These are phyloP conservation scores for Arabidopsis suecica DNA, from an alignment of 345 rosid genomes.

Conservation along the genomic window DNA sequence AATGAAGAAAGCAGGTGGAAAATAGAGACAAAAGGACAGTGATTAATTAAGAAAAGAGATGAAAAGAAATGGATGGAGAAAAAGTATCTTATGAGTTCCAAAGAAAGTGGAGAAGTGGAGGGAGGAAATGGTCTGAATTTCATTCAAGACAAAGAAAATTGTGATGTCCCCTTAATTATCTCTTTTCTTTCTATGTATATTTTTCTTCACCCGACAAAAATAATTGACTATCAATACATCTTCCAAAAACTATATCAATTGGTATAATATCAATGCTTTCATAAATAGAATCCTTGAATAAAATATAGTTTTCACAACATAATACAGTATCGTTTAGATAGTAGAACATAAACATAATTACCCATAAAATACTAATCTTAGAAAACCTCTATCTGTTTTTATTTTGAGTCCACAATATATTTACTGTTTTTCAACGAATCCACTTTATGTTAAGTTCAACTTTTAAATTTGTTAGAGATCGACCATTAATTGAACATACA, in stretches of 20 bases:
- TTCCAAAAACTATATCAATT: neutral
- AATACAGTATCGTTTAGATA: too few relatives aligned
- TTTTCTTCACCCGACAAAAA: conserved; percentile 1
- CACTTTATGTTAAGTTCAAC: too few relatives aligned
- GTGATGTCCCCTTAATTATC: conserved; percentile 41
- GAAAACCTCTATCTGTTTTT: too few relatives aligned
- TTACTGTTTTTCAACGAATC: too few relatives aligned
- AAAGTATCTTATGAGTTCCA: conserved; percentile 36
- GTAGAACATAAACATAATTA: too few relatives aligned
- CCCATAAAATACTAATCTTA: too few relatives aligned
- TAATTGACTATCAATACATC: neutral
- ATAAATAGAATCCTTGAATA: too few relatives aligned
- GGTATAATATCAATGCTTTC: too few relatives aligned
- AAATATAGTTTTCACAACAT: too few relatives aligned
- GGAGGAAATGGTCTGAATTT: conserved; percentile 39
- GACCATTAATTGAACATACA: too few relatives aligned
- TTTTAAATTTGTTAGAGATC: too few relatives aligned
- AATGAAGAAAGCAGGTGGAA: conserved; percentile 29
- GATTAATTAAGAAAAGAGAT: conserved; percentile 33
- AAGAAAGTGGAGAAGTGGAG: conserved; percentile 46
- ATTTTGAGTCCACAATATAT: too few relatives aligned
- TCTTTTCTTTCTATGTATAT: conserved; percentile 9
- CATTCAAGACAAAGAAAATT: conserved; percentile 33
- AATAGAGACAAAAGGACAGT: conserved; percentile 20
- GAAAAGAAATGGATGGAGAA: conserved; percentile 44